These are phyloP conservation scores for Podospora pseudopauciseta DNA, from an alignment of 495 filamentous ascomycete species.

Conservation along the genomic window DNA sequence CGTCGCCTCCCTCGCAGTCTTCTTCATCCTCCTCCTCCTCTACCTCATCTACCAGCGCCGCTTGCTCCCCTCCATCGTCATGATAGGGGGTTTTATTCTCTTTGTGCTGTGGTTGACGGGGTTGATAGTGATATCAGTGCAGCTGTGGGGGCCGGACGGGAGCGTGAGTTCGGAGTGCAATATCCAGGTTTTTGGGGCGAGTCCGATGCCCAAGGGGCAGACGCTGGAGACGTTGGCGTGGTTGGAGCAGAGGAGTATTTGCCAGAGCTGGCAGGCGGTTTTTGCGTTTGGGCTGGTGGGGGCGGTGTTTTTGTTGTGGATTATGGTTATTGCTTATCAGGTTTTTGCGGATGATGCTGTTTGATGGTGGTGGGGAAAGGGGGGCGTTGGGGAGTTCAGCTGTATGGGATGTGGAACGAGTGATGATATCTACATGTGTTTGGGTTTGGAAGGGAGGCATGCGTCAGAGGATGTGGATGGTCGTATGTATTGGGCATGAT, in stretches of 20 bases:
- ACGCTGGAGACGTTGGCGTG: slow-evolving; percentile 73
- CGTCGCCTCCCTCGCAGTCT: slow-evolving; percentile 61
- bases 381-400: not conserved
- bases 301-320: slow-evolving; percentile 84
- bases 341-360: slow-evolving; percentile 56
- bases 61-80: slow-evolving; percentile 83
- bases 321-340: slow-evolving; percentile 88
- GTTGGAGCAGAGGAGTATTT: slow-evolving; percentile 83
- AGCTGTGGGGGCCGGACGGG: slow-evolving; percentile 76
- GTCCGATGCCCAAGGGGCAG: slow-evolving; percentile 54
- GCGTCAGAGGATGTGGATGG: not conserved
- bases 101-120: slow-evolving; percentile 91
- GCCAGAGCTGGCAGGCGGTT: slow-evolving; percentile 64
- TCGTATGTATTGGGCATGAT: not conserved
- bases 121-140: slow-evolving; percentile 81
- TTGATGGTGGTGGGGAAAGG: not conserved
- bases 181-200: slow-evolving; percentile 56
- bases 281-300: slow-evolving; percentile 74
- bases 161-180: slow-evolving; percentile 80
- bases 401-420: not conserved
- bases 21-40: slow-evolving; percentile 70
- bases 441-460: not conserved
- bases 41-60: slow-evolving; percentile 71
- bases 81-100: slow-evolving; percentile 88
- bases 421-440: not conserved